Percentiles rank a stretch among this genome's conserved stretches.
These are phyloP conservation scores for Gryganskiella cystojenkinii DNA, from an alignment of 192 early-diverging fungal species.

Conservation along the genomic window DNA sequence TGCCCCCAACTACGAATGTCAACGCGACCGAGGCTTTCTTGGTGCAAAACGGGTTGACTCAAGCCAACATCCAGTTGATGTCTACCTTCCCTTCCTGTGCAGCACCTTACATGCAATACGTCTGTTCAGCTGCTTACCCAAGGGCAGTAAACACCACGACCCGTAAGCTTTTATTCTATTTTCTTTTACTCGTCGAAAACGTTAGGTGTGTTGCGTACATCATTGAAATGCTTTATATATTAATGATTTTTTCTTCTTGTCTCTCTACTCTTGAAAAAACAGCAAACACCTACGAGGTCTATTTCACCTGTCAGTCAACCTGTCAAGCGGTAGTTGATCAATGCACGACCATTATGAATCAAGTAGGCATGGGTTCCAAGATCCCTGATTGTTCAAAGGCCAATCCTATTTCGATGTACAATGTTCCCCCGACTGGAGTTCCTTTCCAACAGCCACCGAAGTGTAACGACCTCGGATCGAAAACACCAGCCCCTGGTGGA, in stretches of 20 bases:
- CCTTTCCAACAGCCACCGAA: constrained; percentile 33
- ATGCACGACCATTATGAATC: background rate
- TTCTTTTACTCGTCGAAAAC: too few species aligned
- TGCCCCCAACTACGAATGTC: constrained; percentile 5
- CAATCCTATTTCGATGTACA: constrained; percentile 1
- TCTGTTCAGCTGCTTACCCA: constrained; percentile 31
- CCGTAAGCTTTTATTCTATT: background rate
- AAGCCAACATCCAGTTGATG: background rate
- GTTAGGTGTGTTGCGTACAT: background rate
- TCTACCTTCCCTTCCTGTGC: background rate
- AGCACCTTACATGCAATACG: constrained; percentile 23
- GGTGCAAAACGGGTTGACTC: background rate
- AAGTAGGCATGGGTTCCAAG: background rate
- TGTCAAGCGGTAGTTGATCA: constrained; percentile 11
- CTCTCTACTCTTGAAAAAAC: background rate
- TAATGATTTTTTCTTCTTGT: background rate
- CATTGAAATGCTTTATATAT: background rate
- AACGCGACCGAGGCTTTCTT: constrained; percentile 12
- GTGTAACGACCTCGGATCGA: constrained; percentile 17
- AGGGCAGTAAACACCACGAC: constrained; percentile 7
- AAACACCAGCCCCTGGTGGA: background rate
- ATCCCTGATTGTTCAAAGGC: constrained; percentile 14
- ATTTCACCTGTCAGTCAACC: constrained; percentile 38
- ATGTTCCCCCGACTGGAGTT: constrained; percentile 8
- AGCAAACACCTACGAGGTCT: constrained; percentile 19